phyloP scores from a whole-genome alignment of 495 filamentous ascomycete species.

The Hapsidospora chrysogenum region DNA sequence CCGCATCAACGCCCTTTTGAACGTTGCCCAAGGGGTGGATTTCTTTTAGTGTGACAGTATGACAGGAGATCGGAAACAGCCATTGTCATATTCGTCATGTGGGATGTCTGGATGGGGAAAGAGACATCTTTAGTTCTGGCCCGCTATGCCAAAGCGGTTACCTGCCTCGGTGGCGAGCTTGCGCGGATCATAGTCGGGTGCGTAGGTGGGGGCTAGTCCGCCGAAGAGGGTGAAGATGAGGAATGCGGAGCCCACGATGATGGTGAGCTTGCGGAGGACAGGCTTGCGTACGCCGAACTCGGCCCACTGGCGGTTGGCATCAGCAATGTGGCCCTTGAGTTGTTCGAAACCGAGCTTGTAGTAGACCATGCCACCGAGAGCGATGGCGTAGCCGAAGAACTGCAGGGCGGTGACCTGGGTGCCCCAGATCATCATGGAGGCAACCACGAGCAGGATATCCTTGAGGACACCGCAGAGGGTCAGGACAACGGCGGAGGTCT shows the following conservation, averaged over 20 bases:
- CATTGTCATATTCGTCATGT: too few relatives aligned
- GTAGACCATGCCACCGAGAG: constrained; percentile 80
- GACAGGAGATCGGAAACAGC: too few relatives aligned
- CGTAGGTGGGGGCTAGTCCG: constrained; percentile 30
- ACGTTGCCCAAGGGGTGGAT: too few relatives aligned
- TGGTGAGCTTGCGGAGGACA: constrained; percentile 54
- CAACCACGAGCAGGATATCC: constrained; percentile 84
- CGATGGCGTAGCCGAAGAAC: constrained; percentile 88
- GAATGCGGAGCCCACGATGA: constrained; percentile 41
- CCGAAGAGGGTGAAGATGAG: constrained; percentile 52
- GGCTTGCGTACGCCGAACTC: constrained; percentile 69
- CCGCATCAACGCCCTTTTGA: not conserved
- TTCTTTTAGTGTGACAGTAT: too few relatives aligned
- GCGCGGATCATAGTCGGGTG: constrained; percentile 27
- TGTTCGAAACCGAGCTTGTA: constrained; percentile 89
- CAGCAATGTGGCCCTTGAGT: constrained; percentile 58
- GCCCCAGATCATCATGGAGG: constrained; percentile 80
- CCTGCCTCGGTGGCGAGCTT: constrained; percentile 26
- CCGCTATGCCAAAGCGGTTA: constrained; percentile 25
- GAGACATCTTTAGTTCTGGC: constrained; percentile 2
- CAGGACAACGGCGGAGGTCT: constrained; percentile 89
- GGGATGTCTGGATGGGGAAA: too few relatives aligned
- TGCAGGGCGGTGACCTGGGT: constrained; percentile 70
- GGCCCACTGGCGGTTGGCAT: constrained; percentile 60
- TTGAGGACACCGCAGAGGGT: constrained; percentile 97